Evolutionary conservation across 768 basidiomycete species (phyloP).

Genomic region (Rhizopogon rudus): DNA sequence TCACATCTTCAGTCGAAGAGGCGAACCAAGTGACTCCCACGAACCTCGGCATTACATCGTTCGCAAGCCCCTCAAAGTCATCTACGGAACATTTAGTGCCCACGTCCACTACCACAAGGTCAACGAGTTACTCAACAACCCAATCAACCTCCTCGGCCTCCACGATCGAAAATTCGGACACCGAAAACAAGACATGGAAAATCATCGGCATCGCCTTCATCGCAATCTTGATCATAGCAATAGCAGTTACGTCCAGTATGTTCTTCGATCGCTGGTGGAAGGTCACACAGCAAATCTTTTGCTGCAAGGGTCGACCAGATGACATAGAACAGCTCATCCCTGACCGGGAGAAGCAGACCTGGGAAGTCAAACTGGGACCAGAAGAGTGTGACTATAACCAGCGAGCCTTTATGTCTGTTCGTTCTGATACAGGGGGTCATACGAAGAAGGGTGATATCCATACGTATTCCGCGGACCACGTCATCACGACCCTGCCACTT

Average conservation of each 20-base stretch:
- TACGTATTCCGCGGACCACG: neutral
- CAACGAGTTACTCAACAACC: slow-evolving; percentile 3
- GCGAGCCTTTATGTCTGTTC: neutral
- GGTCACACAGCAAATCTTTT: slow-evolving; percentile 48
- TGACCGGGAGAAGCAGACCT: slow-evolving; percentile 59
- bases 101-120: neutral
- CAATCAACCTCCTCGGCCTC: slow-evolving; percentile 2
- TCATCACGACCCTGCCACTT: slow-evolving; percentile 2
- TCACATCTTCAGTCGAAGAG: neutral
- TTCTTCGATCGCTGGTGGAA: slow-evolving; percentile 74
- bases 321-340: slow-evolving; percentile 54
- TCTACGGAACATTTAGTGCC: neutral
- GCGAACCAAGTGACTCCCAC: neutral
- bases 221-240: slow-evolving; percentile 53
- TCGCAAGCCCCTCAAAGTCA: neutral
- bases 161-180: slow-evolving; percentile 16
- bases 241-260: slow-evolving; percentile 48
- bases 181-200: slow-evolving; percentile 57
- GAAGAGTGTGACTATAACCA: slow-evolving; percentile 3
- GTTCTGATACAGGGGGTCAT: neutral
- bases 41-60: neutral
- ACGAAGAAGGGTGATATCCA: neutral
- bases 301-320: slow-evolving; percentile 28
- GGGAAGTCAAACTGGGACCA: slow-evolving; percentile 39
- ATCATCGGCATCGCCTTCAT: slow-evolving; percentile 65